These are phyloP conservation scores for Rubroboletus pulcherrimus DNA, from an alignment of 768 basidiomycete species.

Conservation along the genomic window DNA sequence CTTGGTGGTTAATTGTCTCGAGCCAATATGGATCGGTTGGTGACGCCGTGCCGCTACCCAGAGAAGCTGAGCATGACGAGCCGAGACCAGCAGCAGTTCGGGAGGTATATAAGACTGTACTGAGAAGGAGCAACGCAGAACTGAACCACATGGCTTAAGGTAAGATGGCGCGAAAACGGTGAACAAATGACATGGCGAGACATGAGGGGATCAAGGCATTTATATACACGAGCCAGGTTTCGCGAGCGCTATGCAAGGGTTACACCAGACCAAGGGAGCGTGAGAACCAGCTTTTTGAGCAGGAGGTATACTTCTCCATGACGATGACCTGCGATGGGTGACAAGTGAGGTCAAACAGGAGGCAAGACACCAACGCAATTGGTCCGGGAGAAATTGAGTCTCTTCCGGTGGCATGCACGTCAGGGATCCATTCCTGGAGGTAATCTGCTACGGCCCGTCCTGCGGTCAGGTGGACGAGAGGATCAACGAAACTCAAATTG, in stretches of 20 bases:
- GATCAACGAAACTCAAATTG: conserved; percentile 9
- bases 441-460: background rate
- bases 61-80: conserved; percentile 43
- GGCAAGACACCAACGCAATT: background rate
- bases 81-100: conserved; percentile 34
- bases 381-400: background rate
- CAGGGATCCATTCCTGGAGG: background rate
- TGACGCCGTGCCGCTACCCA: conserved; percentile 47
- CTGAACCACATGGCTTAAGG: conserved; percentile 7
- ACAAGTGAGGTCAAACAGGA: background rate
- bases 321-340: background rate
- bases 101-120: conserved; percentile 4
- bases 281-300: background rate
- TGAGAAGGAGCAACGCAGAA: conserved; percentile 6
- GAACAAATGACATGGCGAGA: background rate
- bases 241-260: background rate
- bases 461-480: conserved; percentile 1
- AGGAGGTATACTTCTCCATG: background rate
- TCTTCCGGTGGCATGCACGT: conserved; percentile 2
- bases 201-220: background rate
- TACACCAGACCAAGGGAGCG: background rate
- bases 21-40: conserved; percentile 56
- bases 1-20: conserved; percentile 66
- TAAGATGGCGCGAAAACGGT: background rate
- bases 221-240: conserved; percentile 13